A percentile compares a stretch with the other conserved stretches of the same genome.
phyloP scores from a whole-genome alignment of 2,329 filamentous ascomycete genomes.

The Podosphaera aphanis region DNA sequence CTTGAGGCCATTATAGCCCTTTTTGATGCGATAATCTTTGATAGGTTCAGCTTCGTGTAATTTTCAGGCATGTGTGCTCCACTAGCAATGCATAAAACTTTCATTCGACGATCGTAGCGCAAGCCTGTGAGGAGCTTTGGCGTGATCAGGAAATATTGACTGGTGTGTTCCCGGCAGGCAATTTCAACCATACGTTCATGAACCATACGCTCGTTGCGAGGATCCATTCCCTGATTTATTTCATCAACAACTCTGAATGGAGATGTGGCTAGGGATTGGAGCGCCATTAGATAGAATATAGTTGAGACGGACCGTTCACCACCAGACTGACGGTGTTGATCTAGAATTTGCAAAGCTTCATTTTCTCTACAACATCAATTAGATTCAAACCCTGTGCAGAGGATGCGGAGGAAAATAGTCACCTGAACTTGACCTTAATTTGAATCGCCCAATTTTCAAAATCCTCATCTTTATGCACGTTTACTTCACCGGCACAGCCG shows the following conservation, averaged over 20 bases:
- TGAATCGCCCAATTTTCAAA: constrained; percentile 88
- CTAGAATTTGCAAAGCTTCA: constrained; percentile 63
- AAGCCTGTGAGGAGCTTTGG: constrained; percentile 77
- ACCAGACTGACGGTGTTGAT: constrained; percentile 83
- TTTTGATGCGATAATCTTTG: constrained; percentile 10
- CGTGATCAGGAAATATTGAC: constrained; percentile 88
- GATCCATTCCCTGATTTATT: constrained; percentile 99
- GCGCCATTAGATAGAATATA: constrained; percentile 96
- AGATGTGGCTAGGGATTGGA: constrained; percentile 78
- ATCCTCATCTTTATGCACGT: constrained; percentile 70
- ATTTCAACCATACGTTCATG: constrained; percentile 97
- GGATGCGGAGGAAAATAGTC: constrained; percentile 14
- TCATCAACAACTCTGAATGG: constrained; percentile 97
- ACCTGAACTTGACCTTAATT: constrained; percentile 89
- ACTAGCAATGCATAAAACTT: constrained; percentile 76
- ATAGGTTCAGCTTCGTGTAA: constrained; percentile 14
- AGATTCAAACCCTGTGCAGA: neutral
- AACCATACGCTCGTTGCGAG: constrained; percentile 91
- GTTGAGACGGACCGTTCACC: constrained; percentile 91
- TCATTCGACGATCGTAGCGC: constrained; percentile 76
- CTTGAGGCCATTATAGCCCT: constrained; percentile 11
- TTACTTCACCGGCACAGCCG: constrained; percentile 77
- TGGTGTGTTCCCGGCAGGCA: constrained; percentile 61
- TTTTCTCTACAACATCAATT: constrained; percentile 30
- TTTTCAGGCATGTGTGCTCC: constrained; percentile 48